Evolutionary conservation across 75 land plant species (phyloP).

Genomic region (Gnetum montanum): DNA sequence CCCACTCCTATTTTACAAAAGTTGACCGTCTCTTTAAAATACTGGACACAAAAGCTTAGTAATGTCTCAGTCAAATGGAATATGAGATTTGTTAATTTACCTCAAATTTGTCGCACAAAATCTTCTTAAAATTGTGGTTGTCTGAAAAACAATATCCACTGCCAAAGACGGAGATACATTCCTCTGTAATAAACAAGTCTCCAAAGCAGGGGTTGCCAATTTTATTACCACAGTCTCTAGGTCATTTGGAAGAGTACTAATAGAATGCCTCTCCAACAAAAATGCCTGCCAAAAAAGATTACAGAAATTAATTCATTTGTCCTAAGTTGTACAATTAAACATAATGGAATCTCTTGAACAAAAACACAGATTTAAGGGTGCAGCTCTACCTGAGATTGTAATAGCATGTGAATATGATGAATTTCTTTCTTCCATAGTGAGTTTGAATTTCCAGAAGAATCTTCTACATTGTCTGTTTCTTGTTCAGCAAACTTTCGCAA

Average conservation of each 20-base stretch:
- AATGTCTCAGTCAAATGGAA: background rate
- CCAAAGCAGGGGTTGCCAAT: slow-evolving; percentile 32
- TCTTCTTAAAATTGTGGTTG: slow-evolving; percentile 24
- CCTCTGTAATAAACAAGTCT: slow-evolving; percentile 19
- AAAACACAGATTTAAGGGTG: background rate
- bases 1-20: too few species aligned
- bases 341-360: slow-evolving; percentile 3
- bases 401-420: slow-evolving; percentile 23
- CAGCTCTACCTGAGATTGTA: slow-evolving; percentile 25
- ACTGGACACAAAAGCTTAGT: background rate
- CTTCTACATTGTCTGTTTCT: too few species aligned
- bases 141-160: slow-evolving; percentile 15
- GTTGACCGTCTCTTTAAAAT: too few species aligned
- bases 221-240: slow-evolving; percentile 24
- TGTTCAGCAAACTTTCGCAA: slow-evolving; percentile 14
- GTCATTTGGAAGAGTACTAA: slow-evolving; percentile 25
- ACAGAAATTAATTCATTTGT: background rate
- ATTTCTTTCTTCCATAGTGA: slow-evolving; percentile 26
- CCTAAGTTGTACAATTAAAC: background rate
- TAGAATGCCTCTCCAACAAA: slow-evolving; percentile 28
- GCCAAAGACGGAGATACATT: slow-evolving; percentile 13
- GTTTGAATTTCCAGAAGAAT: slow-evolving; percentile 6
- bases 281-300: slow-evolving; percentile 36
- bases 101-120: slow-evolving; percentile 17
- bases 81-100: slow-evolving; percentile 10